Percentiles rank a stretch among this genome's conserved stretches.
Evolutionary conservation across 306 rosid species (phyloP).

Genomic region (Carpinus fangiana): DNA sequence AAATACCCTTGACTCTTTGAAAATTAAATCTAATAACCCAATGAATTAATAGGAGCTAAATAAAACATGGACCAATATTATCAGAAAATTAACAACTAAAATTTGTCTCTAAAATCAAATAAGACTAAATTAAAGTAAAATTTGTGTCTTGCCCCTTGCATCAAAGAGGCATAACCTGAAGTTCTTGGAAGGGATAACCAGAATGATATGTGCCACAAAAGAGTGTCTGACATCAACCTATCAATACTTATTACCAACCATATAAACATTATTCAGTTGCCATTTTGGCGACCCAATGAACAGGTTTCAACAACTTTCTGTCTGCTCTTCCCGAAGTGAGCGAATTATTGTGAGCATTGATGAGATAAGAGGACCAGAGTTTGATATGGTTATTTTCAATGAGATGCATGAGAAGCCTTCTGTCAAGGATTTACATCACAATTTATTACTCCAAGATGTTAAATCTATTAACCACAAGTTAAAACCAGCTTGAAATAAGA

Average conservation of each 20-base stretch:
- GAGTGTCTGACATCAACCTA: not conserved
- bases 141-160: too few relatives aligned
- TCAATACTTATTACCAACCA: not conserved
- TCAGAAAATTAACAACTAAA: too few relatives aligned
- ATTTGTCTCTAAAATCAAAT: too few relatives aligned
- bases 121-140: too few relatives aligned
- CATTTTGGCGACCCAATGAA: not conserved
- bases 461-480: conserved; percentile 20
- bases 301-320: conserved; percentile 6
- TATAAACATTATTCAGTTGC: not conserved
- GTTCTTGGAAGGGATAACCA: not conserved
- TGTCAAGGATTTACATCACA: conserved; percentile 35
- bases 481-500: conserved; percentile 31
- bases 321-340: too few relatives aligned
- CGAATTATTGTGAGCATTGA: not conserved
- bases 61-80: too few relatives aligned
- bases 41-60: too few relatives aligned
- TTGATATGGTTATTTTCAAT: conserved; percentile 24
- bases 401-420: conserved; percentile 30
- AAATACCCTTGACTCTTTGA: too few relatives aligned
- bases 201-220: not conserved
- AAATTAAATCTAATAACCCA: too few relatives aligned
- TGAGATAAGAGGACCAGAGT: conserved; percentile 23
- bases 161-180: not conserved
- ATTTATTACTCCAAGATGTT: conserved; percentile 34